Conservation (phyloP, 2,329 filamentous ascomycete species). For the Paracorniculantispora psalliotae region DNA sequence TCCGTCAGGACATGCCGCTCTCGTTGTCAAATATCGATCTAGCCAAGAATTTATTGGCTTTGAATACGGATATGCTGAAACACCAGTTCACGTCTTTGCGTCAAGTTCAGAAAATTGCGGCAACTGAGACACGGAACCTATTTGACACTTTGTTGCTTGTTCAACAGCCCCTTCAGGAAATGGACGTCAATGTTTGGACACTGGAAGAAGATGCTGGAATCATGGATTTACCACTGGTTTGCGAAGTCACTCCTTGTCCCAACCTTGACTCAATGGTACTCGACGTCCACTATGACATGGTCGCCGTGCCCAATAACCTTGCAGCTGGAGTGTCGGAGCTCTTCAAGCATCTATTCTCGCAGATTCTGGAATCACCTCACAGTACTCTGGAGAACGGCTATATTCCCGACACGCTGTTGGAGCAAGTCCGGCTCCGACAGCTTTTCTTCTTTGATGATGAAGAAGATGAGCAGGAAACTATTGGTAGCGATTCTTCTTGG, state of each 20-base stretch:
- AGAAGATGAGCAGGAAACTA: constrained; percentile 11
- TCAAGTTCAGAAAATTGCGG: constrained; percentile 54
- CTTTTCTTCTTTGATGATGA: constrained; percentile 21
- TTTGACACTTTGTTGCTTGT: constrained; percentile 81
- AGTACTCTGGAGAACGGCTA: constrained; percentile 16
- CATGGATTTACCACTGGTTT: constrained; percentile 74
- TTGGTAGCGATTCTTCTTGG: constrained; percentile 12
- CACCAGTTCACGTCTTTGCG: constrained; percentile 74
- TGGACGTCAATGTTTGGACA: constrained; percentile 53
- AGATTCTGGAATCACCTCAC: constrained; percentile 25
- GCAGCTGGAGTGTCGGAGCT: constrained; percentile 25
- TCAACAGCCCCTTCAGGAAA: constrained; percentile 58
- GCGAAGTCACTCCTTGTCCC: constrained; percentile 61
- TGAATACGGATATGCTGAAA: constrained; percentile 57
- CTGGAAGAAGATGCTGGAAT: constrained; percentile 51
- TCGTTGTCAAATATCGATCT: constrained; percentile 50
- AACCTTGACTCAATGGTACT: constrained; percentile 49
- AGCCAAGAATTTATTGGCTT: constrained; percentile 52
- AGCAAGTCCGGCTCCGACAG: constrained; percentile 15
- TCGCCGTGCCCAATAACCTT: constrained; percentile 26
- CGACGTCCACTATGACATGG: constrained; percentile 58
- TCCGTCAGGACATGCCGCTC: constrained; percentile 52
- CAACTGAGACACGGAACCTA: constrained; percentile 43
- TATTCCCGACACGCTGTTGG: constrained; percentile 20
- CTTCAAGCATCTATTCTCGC: constrained; percentile 27